Evolutionary conservation across 805 yeast species (phyloP).

Genomic region (Teunomyces gatunensis): DNA sequence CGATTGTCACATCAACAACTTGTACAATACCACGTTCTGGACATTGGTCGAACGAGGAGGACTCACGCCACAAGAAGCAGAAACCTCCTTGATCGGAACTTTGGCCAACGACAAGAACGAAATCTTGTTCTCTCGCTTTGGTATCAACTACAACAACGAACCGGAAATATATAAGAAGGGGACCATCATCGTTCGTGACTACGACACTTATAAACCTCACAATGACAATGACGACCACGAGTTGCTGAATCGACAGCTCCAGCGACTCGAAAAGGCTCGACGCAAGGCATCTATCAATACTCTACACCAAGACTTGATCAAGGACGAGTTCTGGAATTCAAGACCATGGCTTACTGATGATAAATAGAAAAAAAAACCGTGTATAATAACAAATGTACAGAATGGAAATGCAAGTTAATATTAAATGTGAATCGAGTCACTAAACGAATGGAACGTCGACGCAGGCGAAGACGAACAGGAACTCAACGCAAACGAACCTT

Average conservation of each 20-base stretch:
- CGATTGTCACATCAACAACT: slow-evolving; percentile 92
- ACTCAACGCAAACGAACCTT: background rate
- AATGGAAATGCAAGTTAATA: slow-evolving; percentile 1
- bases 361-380: background rate
- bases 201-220: slow-evolving; percentile 17
- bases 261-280: slow-evolving; percentile 47
- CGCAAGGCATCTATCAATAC: slow-evolving; percentile 45
- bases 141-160: slow-evolving; percentile 87
- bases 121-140: slow-evolving; percentile 71
- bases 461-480: slow-evolving; percentile 26
- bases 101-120: slow-evolving; percentile 85
- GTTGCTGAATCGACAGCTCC: slow-evolving; percentile 44
- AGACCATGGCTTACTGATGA: slow-evolving; percentile 34
- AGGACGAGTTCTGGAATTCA: slow-evolving; percentile 59
- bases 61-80: slow-evolving; percentile 76
- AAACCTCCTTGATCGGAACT: slow-evolving; percentile 72
- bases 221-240: too few species aligned
- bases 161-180: slow-evolving; percentile 89
- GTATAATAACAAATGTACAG: background rate
- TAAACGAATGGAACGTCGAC: slow-evolving; percentile 32
- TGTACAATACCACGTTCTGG: slow-evolving; percentile 95
- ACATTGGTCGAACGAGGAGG: slow-evolving; percentile 68
- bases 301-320: slow-evolving; percentile 61
- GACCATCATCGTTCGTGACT: slow-evolving; percentile 55
- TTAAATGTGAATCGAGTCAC: slow-evolving; percentile 32